Base-by-base conservation (phyloP, 2,329 filamentous ascomycete species). In the Allantophomopsis cytisporea region DNA sequence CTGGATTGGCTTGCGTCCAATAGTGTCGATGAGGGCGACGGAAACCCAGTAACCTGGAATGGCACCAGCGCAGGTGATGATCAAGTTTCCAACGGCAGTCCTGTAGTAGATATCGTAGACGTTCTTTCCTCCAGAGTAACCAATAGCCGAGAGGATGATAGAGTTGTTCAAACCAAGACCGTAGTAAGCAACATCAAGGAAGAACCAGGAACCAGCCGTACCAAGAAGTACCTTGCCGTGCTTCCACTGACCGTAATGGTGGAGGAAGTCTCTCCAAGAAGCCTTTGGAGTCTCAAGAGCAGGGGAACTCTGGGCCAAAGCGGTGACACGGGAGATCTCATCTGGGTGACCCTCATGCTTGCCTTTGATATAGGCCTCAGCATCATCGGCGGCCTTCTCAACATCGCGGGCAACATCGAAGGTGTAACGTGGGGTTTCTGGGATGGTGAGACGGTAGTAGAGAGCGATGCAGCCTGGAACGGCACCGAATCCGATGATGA, bases 351-450 rank as follows among this genome's bases (percentile, higher is more conserved):
- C 79, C 50, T 80, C 72, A 1, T 48, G 56, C 56, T 73, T 69
- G 43, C 82, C 81, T 23, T 63, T 64, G 39, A 85, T 73, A 60
- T 89, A 91, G n/a, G 80, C 77, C 54, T 77, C 73, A 48, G 80
- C 73, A 47, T 91, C 84, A 36, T 73, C 75, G 39, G 76, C 70
- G 33, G 75, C 85, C 63, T 85, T 79, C 50, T 83, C 73, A 31
- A 85, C 69, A 52, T 91, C 83, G 34, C 75, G 76, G 38, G 76
- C 71, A 16, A 91, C 73, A 54, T 91, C 84, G 50, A 91, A 89
- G 20, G 85, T 91, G 63, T 91, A 93, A 20, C 85, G 81, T 39
- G 85, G 84, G 28, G 84, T 89, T 62, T 93, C 85, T 17, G 85
- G 85, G 47, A 93, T 89, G 39, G 84, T 91, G 4, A 91, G 65